These are phyloP conservation scores for Trichoderma guizhouense DNA, from an alignment of 2,329 filamentous ascomycete genomes.

Conservation along the genomic window DNA sequence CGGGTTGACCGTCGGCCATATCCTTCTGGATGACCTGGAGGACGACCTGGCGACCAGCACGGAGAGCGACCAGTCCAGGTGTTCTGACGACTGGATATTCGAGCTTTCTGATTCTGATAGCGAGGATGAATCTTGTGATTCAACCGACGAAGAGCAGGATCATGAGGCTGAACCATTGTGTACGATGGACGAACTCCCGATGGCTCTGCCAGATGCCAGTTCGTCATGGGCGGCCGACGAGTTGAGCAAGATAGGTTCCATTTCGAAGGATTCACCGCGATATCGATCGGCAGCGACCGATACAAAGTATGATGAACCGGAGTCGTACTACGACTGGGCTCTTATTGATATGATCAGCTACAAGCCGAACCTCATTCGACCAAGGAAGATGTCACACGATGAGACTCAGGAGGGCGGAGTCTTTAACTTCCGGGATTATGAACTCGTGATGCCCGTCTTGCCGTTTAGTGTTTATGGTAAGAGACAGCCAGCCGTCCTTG, in stretches of 20 bases:
- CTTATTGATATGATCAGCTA: neutral
- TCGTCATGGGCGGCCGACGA: neutral
- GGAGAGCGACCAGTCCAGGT: neutral
- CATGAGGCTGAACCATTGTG: neutral
- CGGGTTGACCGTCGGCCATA: neutral
- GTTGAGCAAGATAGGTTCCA: neutral
- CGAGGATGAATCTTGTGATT: neutral
- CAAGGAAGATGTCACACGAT: neutral
- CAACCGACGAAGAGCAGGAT: neutral
- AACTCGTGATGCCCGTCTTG: neutral
- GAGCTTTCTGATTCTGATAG: neutral
- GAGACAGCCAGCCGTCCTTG: neutral
- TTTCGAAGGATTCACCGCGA: neutral
- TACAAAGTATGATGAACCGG: neutral
- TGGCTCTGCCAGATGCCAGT: neutral
- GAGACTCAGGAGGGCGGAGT: neutral
- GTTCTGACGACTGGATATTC: neutral
- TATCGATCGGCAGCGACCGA: neutral
- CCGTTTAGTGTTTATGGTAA: neutral
- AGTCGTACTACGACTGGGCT: neutral
- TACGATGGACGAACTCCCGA: neutral
- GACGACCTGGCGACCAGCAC: neutral
- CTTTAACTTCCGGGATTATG: neutral
- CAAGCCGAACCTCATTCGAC: neutral
- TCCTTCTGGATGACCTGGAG: neutral